Conservation (phyloP, 306 rosid species). For the Citrullus colocynthis region DNA sequence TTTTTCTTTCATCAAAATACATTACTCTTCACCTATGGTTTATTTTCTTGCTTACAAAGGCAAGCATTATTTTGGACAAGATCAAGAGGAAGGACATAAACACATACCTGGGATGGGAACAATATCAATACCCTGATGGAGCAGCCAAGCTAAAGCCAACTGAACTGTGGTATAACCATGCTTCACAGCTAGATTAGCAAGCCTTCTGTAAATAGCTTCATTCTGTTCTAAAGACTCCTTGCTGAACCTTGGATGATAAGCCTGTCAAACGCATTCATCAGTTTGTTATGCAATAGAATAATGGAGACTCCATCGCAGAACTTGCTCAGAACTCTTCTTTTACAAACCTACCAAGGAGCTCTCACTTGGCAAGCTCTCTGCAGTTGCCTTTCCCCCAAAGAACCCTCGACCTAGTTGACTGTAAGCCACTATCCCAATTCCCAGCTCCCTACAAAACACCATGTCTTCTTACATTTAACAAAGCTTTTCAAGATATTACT, state of each 20-base stretch:
- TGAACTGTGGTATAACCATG: constrained; percentile 38
- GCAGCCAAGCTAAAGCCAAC: constrained; percentile 60
- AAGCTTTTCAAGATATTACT: neutral
- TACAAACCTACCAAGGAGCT: constrained; percentile 29
- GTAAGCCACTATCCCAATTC: constrained; percentile 67
- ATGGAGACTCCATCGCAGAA: neutral
- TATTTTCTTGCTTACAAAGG: neutral
- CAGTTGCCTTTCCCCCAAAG: constrained; percentile 53
- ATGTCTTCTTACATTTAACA: neutral
- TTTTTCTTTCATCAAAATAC: neutral
- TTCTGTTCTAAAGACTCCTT: constrained; percentile 31
- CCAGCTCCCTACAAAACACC: constrained; percentile 43
- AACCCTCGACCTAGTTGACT: constrained; percentile 76
- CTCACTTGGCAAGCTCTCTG: constrained; percentile 30
- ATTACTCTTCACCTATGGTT: neutral
- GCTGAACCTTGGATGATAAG: constrained; percentile 35
- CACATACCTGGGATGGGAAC: constrained; percentile 36
- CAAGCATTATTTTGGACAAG: neutral
- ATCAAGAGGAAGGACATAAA: neutral
- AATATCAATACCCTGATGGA: constrained; percentile 49
- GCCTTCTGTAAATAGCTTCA: constrained; percentile 29
- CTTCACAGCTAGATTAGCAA: constrained; percentile 34
- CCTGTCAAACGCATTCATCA: constrained; percentile 14
- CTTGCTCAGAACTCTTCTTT: neutral
- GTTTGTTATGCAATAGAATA: neutral